Evolutionary conservation across 1,284 basidiomycete species (phyloP).

Genomic region (Sporisorium graminicola): DNA sequence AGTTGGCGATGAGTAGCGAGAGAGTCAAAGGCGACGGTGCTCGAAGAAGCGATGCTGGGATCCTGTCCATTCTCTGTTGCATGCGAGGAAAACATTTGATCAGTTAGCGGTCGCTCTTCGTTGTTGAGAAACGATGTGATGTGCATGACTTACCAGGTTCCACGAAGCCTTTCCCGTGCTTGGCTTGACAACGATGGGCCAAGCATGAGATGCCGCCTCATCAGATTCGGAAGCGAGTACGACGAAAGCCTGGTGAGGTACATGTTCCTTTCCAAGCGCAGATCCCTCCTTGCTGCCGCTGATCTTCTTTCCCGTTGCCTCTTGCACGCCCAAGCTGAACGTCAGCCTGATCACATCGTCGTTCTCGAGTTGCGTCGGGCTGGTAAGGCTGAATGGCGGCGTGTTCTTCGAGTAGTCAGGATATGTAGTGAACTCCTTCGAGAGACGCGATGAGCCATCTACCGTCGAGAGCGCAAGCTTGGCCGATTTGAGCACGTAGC

Average conservation of each 20-base stretch:
- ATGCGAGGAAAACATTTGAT: neutral
- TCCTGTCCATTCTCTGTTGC: slow-evolving; percentile 43
- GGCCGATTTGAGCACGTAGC: slow-evolving; percentile 48
- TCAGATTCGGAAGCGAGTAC: slow-evolving; percentile 36
- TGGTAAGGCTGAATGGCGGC: slow-evolving; percentile 32
- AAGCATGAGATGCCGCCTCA: slow-evolving; percentile 25
- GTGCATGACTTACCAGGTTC: slow-evolving; percentile 41
- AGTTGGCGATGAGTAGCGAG: slow-evolving; percentile 52
- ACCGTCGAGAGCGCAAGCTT: slow-evolving; percentile 49
- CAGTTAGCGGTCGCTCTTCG: neutral
- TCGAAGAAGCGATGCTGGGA: slow-evolving; percentile 32
- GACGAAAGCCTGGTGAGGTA: slow-evolving; percentile 53
- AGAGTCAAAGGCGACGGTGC: slow-evolving; percentile 30
- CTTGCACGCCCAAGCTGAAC: slow-evolving; percentile 44
- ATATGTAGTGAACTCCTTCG: slow-evolving; percentile 39
- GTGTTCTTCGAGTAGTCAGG: slow-evolving; percentile 34
- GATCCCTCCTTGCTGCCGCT: slow-evolving; percentile 27
- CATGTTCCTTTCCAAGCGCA: slow-evolving; percentile 38
- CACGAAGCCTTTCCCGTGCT: slow-evolving; percentile 50
- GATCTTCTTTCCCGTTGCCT: slow-evolving; percentile 15
- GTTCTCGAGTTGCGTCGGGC: slow-evolving; percentile 44
- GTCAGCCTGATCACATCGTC: slow-evolving; percentile 53
- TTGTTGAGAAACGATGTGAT: neutral
- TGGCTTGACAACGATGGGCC: slow-evolving; percentile 48
- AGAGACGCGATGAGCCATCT: slow-evolving; percentile 50